These are phyloP conservation scores for Triticum turgidum DNA, from an alignment of 176 grass and related monocot genomes.

Conservation along the genomic window DNA sequence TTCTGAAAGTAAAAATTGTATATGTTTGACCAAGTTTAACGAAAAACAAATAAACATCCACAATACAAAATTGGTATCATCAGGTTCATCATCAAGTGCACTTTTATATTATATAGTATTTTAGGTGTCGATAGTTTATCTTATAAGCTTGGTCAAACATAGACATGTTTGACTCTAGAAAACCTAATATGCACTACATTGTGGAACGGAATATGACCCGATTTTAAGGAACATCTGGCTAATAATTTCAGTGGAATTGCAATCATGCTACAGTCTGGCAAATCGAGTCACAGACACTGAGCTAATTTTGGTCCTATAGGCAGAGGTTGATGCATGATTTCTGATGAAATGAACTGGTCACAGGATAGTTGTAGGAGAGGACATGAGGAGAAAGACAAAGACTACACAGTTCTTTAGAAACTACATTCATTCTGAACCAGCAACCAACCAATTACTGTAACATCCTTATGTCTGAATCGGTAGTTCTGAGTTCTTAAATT, in stretches of 20 bases:
- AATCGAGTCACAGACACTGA: neutral
- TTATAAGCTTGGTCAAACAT: no score
- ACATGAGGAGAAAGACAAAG: neutral
- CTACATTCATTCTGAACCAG: neutral
- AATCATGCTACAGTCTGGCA: neutral
- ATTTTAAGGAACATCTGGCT: neutral
- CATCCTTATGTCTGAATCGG: neutral
- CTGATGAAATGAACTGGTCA: neutral
- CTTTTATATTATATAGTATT: no score
- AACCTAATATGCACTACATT: no score
- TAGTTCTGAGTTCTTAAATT: neutral
- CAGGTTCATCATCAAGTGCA: no score
- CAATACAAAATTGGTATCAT: no score
- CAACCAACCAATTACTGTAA: neutral
- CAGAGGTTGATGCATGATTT: neutral
- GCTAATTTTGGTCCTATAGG: neutral
- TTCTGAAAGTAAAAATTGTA: no score
- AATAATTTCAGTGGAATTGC: neutral
- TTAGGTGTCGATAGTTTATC: no score
- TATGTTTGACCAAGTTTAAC: no score
- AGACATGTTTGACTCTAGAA: no score
- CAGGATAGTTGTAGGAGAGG: neutral
- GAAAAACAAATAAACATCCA: no score
- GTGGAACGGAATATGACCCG: no score
- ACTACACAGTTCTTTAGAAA: neutral